Evolutionary conservation across 2,329 filamentous ascomycete genomes (phyloP), one percentile per base, ranked within the genome.

Genomic region (Hypoxylon sp.): DNA sequence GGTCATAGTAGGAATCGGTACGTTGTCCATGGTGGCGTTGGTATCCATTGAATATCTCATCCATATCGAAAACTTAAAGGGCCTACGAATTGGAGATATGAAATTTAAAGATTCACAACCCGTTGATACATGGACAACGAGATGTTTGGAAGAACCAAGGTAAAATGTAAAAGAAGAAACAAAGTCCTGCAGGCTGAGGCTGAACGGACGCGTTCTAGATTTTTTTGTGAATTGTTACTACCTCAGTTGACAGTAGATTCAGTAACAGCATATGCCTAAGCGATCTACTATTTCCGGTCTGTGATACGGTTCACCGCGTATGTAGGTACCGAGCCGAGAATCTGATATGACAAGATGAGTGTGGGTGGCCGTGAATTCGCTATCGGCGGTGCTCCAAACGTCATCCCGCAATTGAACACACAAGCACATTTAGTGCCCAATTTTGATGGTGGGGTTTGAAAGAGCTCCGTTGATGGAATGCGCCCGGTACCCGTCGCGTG

Each of bases 21-120:
- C 71, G 20, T 64, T 69, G 66, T 76, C 75, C 75, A 77, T 77
- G 57, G 31, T 66, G 64, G 65, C 61, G 61, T 63, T 69, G 61
- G 33, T 57, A 53, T 59, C 60, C 66, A 61, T 61, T 61, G 51
- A 49, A 55, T 65, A 54, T 70, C 64, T 71, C 68, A 64, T 73
- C 72, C 73, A 74, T 73, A 70, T 72, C 72, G 70, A 68, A 68
- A 60, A 56, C 40, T 42, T 61, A 40, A 48, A n/a, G 8, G 46
- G 55, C 11, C 37, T 48, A 62, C 44, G 46, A 54, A 35, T 55
- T 46, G 56, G 48, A 42, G 27, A 50, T 49, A 33, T 62, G 25
- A 11, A 6, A 40, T 62, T 46, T 37, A 30, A 64, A 51, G 22
- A 30, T 17, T 49, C 8, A 11, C 13, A 30, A 13, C 22, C 37